These are phyloP conservation scores for Paecilomyces dactylethromorphus DNA, from an alignment of 2,329 filamentous ascomycete species.

Conservation along the genomic window DNA sequence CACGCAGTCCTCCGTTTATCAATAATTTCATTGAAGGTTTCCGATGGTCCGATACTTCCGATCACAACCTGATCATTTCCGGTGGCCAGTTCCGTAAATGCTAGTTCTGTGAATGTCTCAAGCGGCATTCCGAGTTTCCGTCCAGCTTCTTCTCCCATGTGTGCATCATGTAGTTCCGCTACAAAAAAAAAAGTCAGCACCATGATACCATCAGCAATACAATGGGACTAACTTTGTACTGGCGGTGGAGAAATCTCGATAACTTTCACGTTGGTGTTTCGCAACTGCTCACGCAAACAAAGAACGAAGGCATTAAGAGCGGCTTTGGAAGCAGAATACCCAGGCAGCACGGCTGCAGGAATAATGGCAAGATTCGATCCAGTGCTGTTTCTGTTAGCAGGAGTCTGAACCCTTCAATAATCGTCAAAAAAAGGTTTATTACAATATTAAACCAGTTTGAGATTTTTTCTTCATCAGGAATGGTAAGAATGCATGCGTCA, in stretches of 20 bases:
- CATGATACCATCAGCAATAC: neutral
- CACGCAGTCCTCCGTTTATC: conserved; percentile 16
- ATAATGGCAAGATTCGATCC: conserved; percentile 42
- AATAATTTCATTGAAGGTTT: conserved; percentile 26
- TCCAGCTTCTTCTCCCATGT: conserved; percentile 37
- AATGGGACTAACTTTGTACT: conserved; percentile 27
- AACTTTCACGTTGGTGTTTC: conserved; percentile 29
- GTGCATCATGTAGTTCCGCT: conserved; percentile 46
- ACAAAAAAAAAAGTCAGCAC: neutral
- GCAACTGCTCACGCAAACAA: conserved; percentile 40
- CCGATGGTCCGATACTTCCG: conserved; percentile 20
- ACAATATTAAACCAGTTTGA: conserved; percentile 27
- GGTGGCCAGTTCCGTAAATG: conserved; percentile 36
- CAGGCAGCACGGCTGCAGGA: conserved; percentile 40
- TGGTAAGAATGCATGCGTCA: conserved; percentile 43
- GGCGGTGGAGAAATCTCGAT: conserved; percentile 44
- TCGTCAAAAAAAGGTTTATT: conserved; percentile 1
- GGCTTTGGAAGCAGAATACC: conserved; percentile 50
- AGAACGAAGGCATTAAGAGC: conserved; percentile 46
- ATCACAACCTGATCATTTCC: conserved; percentile 40
- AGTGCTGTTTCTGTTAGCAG: conserved; percentile 19
- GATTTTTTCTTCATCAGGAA: conserved; percentile 28
- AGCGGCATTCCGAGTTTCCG: conserved; percentile 45
- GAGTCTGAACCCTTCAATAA: neutral
- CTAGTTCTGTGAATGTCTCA: conserved; percentile 37